Evolutionary conservation across 2,329 filamentous ascomycete species (phyloP), one percentile per base, ranked within the genome.

Genomic region (Fusarium incarnatum): DNA sequence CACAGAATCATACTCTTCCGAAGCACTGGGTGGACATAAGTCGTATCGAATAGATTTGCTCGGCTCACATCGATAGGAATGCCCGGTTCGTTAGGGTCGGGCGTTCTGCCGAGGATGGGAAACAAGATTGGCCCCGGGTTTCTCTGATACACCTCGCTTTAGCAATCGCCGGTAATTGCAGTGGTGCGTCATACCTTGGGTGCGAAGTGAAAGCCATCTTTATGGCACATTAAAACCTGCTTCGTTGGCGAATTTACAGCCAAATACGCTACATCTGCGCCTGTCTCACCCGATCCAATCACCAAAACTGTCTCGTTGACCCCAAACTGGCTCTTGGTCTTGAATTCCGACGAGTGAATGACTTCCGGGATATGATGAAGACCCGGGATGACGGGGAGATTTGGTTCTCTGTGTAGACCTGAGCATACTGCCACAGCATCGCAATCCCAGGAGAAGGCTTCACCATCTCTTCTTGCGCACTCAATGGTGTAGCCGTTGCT

Each of bases 301-400:
- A 54, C 15, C 28, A 59, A 45, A 4, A 54, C 11, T 1, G 56
- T 59, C 5, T 54, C 54, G 8, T 54, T 37, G 0, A 20, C 13
- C 3, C 40, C 40, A 15, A 59, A 59, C 3, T 54, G 48, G 8
- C 15, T 45, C 11, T n/a, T 58, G 3, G 40, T 4, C 22, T 58
- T 58, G 22, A 54, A 58, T 0, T 44, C 8, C 1, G 48, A 58
- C 0, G 56, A 58, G 25, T 85, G 83, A n/a, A 83, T 71, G 0
- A 82, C 75, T 18, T 47, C 20, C 1, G 56, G 32, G 3, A 67
- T 41, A 6, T 68, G 13, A 3, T 55, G 28, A 0, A 68, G 46
- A 1, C 64, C 64, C 8, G 62, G 44, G 7, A 68, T 50, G 3
- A 2, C 8, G 1, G 64, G 56, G 4, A 67, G 13, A 10, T 68